These are phyloP conservation scores for Curvularia spicifera DNA, from an alignment of 2,329 filamentous ascomycete genomes.

Conservation along the genomic window DNA sequence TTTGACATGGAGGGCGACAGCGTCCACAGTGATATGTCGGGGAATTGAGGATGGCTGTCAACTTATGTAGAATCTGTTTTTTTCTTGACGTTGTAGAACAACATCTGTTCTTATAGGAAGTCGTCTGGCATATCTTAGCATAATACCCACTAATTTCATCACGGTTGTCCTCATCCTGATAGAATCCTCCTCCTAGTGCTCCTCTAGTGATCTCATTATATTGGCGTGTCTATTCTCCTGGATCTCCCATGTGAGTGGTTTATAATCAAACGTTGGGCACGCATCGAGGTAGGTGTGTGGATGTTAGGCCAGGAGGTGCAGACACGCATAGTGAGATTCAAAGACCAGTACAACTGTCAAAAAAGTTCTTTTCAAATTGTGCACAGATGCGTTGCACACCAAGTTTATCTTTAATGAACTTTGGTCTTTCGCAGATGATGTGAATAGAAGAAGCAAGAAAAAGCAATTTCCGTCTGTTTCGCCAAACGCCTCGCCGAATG, in stretches of 20 bases:
- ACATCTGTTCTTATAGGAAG: not conserved
- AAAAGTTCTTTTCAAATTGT: not conserved
- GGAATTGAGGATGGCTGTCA: too few relatives aligned
- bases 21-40: not conserved
- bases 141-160: not conserved
- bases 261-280: not conserved
- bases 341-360: not conserved
- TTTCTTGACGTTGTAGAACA: not conserved
- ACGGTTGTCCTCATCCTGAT: not conserved
- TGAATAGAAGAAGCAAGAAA: slow-evolving; percentile 3
- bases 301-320: not conserved
- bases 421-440: not conserved
- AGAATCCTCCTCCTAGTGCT: not conserved
- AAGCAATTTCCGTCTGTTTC: slow-evolving; percentile 20
- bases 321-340: too few relatives aligned
- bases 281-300: not conserved
- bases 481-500: slow-evolving; percentile 43
- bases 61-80: not conserved
- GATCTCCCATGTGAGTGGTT: not conserved
- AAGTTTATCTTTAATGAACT: not conserved
- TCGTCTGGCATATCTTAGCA: not conserved
- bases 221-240: not conserved
- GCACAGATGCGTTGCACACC: not conserved
- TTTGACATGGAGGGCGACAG: too few relatives aligned
- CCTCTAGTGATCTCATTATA: not conserved